Evolutionary conservation across 495 filamentous ascomycete species (phyloP), one percentile per base, ranked within the genome.

Genomic region (Aspergillus homomorphus): DNA sequence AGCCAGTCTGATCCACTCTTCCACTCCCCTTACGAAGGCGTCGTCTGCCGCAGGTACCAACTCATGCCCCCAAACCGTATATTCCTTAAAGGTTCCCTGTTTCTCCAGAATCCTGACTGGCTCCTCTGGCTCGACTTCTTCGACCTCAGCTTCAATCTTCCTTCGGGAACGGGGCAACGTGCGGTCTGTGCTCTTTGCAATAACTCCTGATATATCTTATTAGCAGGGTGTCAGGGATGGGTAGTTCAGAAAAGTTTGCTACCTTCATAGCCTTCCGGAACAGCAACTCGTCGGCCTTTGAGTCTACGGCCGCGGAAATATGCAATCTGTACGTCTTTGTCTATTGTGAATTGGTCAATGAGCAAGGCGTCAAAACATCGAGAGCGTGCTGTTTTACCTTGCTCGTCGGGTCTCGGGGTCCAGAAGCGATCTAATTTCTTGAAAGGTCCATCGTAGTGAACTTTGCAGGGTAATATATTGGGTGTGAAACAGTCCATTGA

Each of bases 231-330:
- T 12, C 23, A 23, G 33, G 19, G 18, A 20, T 12, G 6, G 43
- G 30, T 3, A 41, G 38, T 18, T 46, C 41, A 19, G 38, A 48
- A 57, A 30, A 58, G 38, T 38, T 38, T 7, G 33, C 2, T 14
- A 77, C 92, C 92, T 65, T 82, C 73, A 69, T 96, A 97, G 0
- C 88, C 88, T 43, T 85, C 73, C 0, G 93, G 92, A 5, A 96
- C 66, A 12, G 80, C 77, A 24, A 93, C 73, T 18, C 76, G 68
- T 56, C 82, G 86, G 23, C 90, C 91, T 45, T 82, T 78, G 18
- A 98, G 77, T 64, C 87, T 94, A 43, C 93, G 84, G 30, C 93
- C 93, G 26, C 93, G 87, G 61, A 96, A 89, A 66, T 93, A 89
- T 20, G 87, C 77, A 1, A 83, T 86, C 18, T 76, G 78, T 22